Evolutionary conservation across 768 basidiomycete species (phyloP).

Genomic region (Auricularia auricula-judae): DNA sequence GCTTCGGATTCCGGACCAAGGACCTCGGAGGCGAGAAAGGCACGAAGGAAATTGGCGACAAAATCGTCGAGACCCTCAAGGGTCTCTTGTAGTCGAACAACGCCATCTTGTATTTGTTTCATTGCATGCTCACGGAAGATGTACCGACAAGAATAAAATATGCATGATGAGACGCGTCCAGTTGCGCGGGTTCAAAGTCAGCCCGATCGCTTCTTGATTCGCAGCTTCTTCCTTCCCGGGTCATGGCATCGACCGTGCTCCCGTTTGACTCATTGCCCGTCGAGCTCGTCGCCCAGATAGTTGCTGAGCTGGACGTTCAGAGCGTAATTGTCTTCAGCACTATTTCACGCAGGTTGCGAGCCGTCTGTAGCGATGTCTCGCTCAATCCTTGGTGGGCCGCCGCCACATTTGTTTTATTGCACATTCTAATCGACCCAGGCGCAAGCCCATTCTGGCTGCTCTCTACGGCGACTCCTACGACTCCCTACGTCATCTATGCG

Average conservation of each 20-base stretch:
- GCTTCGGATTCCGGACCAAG: conserved; percentile 67
- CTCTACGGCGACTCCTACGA: conserved; percentile 40
- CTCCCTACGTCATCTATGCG: conserved; percentile 45
- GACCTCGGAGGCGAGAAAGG: conserved; percentile 74
- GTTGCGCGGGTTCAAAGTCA: neutral
- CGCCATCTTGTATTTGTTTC: neutral
- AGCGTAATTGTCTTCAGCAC: conserved; percentile 48
- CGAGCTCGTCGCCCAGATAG: conserved; percentile 62
- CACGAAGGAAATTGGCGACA: conserved; percentile 77
- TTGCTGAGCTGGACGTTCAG: conserved; percentile 54
- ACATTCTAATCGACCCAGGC: conserved; percentile 62
- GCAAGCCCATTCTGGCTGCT: conserved; percentile 52
- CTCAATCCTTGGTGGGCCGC: neutral
- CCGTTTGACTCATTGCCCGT: conserved; percentile 41
- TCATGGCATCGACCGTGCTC: neutral
- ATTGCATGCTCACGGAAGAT: neutral
- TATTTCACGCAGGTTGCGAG: conserved; percentile 46
- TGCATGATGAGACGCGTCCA: neutral
- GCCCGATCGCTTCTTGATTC: neutral
- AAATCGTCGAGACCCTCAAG: conserved; percentile 64
- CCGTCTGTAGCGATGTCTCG: conserved; percentile 33
- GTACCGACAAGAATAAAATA: neutral
- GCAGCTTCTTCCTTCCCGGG: neutral
- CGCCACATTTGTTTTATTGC: conserved; percentile 20
- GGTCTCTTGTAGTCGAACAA: conserved; percentile 28